Base-by-base conservation (phyloP, 139 green algal genomes). In the Volvox reticuliferus region DNA sequence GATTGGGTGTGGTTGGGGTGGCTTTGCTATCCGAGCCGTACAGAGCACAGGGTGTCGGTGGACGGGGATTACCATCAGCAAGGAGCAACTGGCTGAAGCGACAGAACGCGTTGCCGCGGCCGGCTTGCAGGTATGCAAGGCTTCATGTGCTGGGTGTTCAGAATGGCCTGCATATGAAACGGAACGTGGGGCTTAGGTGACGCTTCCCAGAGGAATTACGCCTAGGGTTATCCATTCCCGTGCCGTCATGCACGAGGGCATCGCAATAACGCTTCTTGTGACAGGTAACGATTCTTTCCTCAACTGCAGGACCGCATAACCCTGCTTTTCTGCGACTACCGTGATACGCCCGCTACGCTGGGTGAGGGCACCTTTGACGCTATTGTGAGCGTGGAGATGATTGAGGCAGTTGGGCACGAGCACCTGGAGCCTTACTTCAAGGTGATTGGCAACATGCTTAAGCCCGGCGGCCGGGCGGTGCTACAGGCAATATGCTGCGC, bases 1-100 rank as follows among this genome's bases (percentile, higher is more conserved):
- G 94, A 98, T 99, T 63, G 98, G 98, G 20, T 99, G 98, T 89
- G 98, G 98, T 63, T 99, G 98, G 98, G 98, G 98, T n/a, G 95
- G 93, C 78, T 96, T 99, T 86, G 97, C 98, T 68, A 99, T 99
- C 35, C 93, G 96, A 32, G 94, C 95, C 16, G 98, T 95, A 35
- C 90, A 95, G 75, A 94, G 62, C 22, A 97, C 91, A 2, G 94
- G 95, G 32, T 98, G 96, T 92, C 92, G 92, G 90, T 94, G 91
- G 20, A 93, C 77, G 28, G 92, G 81, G 63, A 75, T 79, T 62
- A 88, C 84, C 84, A 88, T 80, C 68, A 93, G 82, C 87, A 98
- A 98, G 94, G 96, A 99, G 94, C 98, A 99, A 95, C 95, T 99
- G 87, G 94, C 92, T 14, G 97, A 99, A 91, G 97, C 97, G 0